These are phyloP conservation scores for Yarrowia sp. DNA, from an alignment of 805 yeast species.

Conservation along the genomic window DNA sequence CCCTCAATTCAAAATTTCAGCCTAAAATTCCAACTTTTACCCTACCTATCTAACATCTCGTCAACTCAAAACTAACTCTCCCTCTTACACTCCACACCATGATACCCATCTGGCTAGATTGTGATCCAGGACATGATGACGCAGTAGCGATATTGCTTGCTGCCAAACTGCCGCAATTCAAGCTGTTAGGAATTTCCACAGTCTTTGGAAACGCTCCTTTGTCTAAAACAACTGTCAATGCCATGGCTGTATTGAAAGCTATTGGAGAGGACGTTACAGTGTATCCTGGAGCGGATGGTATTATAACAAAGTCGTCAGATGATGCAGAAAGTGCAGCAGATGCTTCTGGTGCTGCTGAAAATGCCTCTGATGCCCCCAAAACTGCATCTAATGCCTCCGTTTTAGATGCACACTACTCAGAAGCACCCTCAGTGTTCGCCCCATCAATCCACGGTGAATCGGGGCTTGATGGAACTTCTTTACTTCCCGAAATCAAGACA, in stretches of 20 bases:
- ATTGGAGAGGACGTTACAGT: constrained; percentile 55
- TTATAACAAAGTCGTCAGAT: neutral
- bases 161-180: constrained; percentile 55
- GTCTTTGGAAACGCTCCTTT: constrained; percentile 71
- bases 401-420: constrained; percentile 48
- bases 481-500: constrained; percentile 52
- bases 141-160: constrained; percentile 70
- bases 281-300: constrained; percentile 53
- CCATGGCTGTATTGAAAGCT: constrained; percentile 64
- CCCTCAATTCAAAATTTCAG: too few species aligned
- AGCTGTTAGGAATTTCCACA: constrained; percentile 67
- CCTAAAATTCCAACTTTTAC: neutral
- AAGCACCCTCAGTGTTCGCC: constrained; percentile 51
- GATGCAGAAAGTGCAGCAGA: neutral
- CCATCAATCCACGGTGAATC: constrained; percentile 67
- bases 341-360: neutral
- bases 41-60: neutral
- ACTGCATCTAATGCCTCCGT: neutral
- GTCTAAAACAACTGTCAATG: constrained; percentile 63
- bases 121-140: constrained; percentile 93
- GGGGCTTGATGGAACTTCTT: constrained; percentile 73
- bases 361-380: neutral
- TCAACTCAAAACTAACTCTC: neutral
- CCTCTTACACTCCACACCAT: neutral
- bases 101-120: constrained; percentile 82